These are phyloP conservation scores for Candida quercuum DNA, from an alignment of 805 yeast species.

Conservation along the genomic window DNA sequence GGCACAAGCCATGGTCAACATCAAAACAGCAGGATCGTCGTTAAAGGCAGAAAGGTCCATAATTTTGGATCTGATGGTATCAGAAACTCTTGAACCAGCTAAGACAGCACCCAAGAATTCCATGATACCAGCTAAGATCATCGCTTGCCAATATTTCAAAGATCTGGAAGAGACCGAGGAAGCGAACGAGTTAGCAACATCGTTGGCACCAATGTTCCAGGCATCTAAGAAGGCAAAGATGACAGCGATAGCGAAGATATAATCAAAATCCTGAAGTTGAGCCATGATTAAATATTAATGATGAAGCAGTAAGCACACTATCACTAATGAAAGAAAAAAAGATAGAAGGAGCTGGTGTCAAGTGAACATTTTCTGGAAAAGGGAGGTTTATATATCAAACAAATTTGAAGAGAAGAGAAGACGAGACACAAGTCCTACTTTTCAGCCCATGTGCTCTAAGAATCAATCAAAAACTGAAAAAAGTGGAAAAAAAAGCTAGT, in stretches of 20 bases:
- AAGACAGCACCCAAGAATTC: constrained; percentile 73
- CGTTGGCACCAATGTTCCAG: constrained; percentile 77
- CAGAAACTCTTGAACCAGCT: constrained; percentile 70
- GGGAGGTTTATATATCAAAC: no score
- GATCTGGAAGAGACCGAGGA: constrained; percentile 71
- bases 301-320: background rate
- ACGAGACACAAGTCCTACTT: no score
- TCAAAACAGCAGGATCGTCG: constrained; percentile 60
- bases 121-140: constrained; percentile 63
- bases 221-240: constrained; percentile 74
- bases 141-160: constrained; percentile 68
- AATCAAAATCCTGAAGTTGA: constrained; percentile 44
- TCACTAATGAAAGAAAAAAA: background rate
- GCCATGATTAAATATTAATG: background rate
- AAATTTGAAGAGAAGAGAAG: no score
- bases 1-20: constrained; percentile 75
- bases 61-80: constrained; percentile 63
- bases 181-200: constrained; percentile 77
- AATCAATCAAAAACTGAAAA: no score
- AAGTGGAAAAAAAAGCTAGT: no score
- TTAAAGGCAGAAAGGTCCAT: constrained; percentile 45
- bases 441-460: no score
- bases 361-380: no score
- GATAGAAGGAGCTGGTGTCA: background rate
- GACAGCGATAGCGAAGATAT: constrained; percentile 63